Conservation (phyloP, 768 basidiomycete species). For the Daedaleopsis sinensis region DNA sequence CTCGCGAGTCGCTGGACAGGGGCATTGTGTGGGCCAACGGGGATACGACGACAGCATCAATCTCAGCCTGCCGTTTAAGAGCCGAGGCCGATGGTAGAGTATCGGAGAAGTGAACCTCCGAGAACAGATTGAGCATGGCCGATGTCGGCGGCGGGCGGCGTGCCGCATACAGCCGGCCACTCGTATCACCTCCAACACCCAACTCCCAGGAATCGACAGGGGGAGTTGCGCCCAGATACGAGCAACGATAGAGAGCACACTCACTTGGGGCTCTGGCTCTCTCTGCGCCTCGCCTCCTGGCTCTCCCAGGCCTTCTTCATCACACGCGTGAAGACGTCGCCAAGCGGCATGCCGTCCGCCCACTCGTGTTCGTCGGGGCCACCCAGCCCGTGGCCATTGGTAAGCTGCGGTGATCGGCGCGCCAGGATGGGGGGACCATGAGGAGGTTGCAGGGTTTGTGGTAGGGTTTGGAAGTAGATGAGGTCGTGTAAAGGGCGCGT, state of each 20-base stretch:
- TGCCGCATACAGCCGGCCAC: background rate
- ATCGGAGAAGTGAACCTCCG: too few species aligned
- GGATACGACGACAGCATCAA: too few species aligned
- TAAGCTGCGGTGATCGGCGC: constrained; percentile 66
- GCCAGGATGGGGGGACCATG: constrained; percentile 38
- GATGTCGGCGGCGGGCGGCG: background rate
- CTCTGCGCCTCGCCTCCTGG: constrained; percentile 53
- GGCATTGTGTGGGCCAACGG: too few species aligned
- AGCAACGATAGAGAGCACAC: constrained; percentile 28
- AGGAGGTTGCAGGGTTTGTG: constrained; percentile 42
- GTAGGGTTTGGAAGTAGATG: constrained; percentile 55
- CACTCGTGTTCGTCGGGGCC: constrained; percentile 54
- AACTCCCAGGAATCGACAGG: too few species aligned
- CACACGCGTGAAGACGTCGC: constrained; percentile 64
- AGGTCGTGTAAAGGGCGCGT: constrained; percentile 62
- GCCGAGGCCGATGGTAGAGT: too few species aligned
- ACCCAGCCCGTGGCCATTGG: constrained; percentile 61
- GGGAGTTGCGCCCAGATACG: background rate
- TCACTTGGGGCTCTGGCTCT: constrained; percentile 69
- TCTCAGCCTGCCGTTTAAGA: too few species aligned
- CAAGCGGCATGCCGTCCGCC: constrained; percentile 67
- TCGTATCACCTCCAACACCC: too few species aligned
- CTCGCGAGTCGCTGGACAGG: too few species aligned
- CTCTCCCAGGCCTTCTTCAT: constrained; percentile 67
- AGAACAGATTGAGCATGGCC: too few species aligned